These are phyloP conservation scores for Lichtheimia corymbifera DNA, from an alignment of 371 early-diverging fungal species.

Conservation along the genomic window DNA sequence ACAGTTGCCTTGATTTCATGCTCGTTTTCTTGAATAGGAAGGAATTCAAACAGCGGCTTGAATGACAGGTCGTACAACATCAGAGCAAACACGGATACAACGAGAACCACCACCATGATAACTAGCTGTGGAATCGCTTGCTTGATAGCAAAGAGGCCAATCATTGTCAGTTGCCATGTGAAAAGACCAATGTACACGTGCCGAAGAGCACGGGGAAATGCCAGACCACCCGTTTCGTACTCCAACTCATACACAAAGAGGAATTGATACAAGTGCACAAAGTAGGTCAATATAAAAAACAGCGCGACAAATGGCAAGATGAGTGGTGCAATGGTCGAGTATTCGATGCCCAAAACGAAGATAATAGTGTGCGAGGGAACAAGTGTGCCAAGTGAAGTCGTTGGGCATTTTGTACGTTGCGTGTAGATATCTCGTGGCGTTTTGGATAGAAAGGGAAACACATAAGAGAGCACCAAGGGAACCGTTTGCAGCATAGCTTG, in stretches of 20 bases:
- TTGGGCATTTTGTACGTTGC: slow-evolving; percentile 44
- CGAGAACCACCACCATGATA: slow-evolving; percentile 54
- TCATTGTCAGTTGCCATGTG: slow-evolving; percentile 67
- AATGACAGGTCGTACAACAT: slow-evolving; percentile 61
- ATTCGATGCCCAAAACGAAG: slow-evolving; percentile 66
- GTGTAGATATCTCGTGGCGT: slow-evolving; percentile 75
- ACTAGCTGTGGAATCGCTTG: slow-evolving; percentile 49
- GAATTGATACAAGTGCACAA: slow-evolving; percentile 83
- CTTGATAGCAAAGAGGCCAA: slow-evolving; percentile 68
- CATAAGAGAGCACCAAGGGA: slow-evolving; percentile 61
- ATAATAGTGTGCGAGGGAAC: slow-evolving; percentile 69
- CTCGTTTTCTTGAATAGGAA: slow-evolving; percentile 42
- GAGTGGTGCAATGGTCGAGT: slow-evolving; percentile 79
- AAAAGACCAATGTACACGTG: slow-evolving; percentile 71
- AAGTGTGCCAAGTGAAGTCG: slow-evolving; percentile 47
- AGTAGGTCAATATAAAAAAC: slow-evolving; percentile 72
- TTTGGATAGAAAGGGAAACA: slow-evolving; percentile 65
- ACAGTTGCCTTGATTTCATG: neutral
- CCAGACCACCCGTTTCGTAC: slow-evolving; percentile 67
- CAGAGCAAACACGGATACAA: slow-evolving; percentile 50
- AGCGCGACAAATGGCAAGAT: slow-evolving; percentile 73
- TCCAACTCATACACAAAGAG: slow-evolving; percentile 70
- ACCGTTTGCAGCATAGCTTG: slow-evolving; percentile 67
- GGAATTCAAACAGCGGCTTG: slow-evolving; percentile 63
- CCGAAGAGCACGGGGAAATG: slow-evolving; percentile 66